Base-by-base conservation (phyloP, 2,329 filamentous ascomycete species). In the Coniochaeta pulveracea region DNA sequence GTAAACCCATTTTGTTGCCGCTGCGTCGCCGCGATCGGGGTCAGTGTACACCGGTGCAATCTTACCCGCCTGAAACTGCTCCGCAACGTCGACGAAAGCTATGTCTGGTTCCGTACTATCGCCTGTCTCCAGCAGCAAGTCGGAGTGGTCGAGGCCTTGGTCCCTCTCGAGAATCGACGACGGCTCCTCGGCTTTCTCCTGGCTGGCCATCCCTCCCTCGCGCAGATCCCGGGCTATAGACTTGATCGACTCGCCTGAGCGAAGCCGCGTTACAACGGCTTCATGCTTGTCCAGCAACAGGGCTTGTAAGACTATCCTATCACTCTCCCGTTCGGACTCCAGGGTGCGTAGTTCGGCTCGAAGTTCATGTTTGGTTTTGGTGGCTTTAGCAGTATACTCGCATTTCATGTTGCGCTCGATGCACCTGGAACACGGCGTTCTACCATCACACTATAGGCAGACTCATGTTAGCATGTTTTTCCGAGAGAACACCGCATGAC, bases 371-470 rank as follows among this genome's bases (percentile, higher is more conserved):
- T 33, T 33, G n/a, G 19, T 33, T 25, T 19, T 23, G 10, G 12
- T 24, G 8, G 19, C 12, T 18, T 19, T 33, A 12, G 19, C 14
- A 7, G 23, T 19, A 22, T 24, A 33, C 6, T 17, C 10, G 30
- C 30, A 33, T 6, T 5, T 19, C 15, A 24, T 22, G 9, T 15
- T 7, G 14, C 30, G 30, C 11, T 19, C n/a, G 5, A 17, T 10
- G 14, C 30, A 33, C 14, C 30, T 24, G 8, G 30, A 25, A 25
- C 30, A 33, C 6, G 30, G 30, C 6, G 10, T 9, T 17, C 15
- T 25, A 10, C 30, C 30, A 12, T 33, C 30, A 22, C 30, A 33
- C 30, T 33, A n/a, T n/a, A n/a, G n/a, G n/a, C n/a, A n/a, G n/a
- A n/a, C n/a, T n/a, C n/a, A n/a, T n/a, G n/a, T n/a, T n/a, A n/a